Evolutionary conservation across 2,329 filamentous ascomycete genomes (phyloP).

Genomic region (Fusarium papillatum): DNA sequence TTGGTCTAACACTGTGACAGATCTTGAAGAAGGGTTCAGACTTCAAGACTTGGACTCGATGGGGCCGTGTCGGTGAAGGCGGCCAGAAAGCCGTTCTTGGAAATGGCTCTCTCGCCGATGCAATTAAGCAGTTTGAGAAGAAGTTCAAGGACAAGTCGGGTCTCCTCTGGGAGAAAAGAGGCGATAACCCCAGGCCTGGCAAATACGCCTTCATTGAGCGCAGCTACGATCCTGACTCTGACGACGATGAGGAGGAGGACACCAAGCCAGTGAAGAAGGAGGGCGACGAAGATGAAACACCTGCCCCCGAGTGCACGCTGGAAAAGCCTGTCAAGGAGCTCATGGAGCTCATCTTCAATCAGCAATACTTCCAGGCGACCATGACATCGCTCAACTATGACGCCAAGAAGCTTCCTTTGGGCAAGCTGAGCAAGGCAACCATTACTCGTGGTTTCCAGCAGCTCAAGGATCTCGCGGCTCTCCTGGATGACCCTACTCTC

Average conservation of each 20-base stretch:
- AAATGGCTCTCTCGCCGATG: constrained; percentile 55
- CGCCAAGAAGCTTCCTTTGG: constrained; percentile 82
- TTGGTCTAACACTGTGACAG: constrained; percentile 45
- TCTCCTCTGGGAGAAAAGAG: constrained; percentile 66
- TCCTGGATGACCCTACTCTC: constrained; percentile 68
- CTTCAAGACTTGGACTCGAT: constrained; percentile 80
- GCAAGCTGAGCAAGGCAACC: constrained; percentile 85
- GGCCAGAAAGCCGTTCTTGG: constrained; percentile 64
- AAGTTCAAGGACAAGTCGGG: constrained; percentile 76
- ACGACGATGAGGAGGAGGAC: constrained; percentile 64
- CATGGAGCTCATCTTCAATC: constrained; percentile 88
- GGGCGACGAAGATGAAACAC: constrained; percentile 49
- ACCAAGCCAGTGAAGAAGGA: constrained; percentile 50
- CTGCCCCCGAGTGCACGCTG: constrained; percentile 68
- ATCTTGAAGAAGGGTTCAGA: constrained; percentile 54
- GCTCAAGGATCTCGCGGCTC: constrained; percentile 79
- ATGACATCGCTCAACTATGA: constrained; percentile 80
- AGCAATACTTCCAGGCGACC: constrained; percentile 75
- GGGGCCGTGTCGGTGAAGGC: constrained; percentile 80
- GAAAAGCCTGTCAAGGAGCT: constrained; percentile 73
- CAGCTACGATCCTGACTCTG: constrained; percentile 79
- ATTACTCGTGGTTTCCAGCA: constrained; percentile 82
- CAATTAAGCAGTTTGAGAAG: constrained; percentile 66
- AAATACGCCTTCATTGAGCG: constrained; percentile 88
- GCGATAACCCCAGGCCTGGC: constrained; percentile 69